A percentile compares a stretch with the other conserved stretches of the same genome.
These are phyloP conservation scores for Panicum virgatum DNA, from an alignment of 202 grass and related monocot genomes.

Conservation along the genomic window DNA sequence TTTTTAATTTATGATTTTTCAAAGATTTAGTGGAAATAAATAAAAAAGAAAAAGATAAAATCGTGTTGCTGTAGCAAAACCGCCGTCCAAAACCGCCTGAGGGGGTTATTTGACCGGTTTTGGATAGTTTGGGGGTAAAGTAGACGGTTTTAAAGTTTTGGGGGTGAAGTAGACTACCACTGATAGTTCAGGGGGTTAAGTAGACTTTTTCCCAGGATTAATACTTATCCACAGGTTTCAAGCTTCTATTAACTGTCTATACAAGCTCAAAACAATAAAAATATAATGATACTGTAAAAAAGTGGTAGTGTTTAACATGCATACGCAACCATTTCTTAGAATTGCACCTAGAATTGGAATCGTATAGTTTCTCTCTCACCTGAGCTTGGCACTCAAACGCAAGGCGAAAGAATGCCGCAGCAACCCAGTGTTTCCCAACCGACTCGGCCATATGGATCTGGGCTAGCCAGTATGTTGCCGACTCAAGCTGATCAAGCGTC, in stretches of 20 bases:
- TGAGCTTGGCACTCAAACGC: conserved; percentile 80
- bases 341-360: conserved; percentile 2
- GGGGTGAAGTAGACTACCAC: too few species aligned
- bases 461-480: conserved; percentile 63
- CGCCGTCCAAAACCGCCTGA: too few species aligned
- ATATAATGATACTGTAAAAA: not conserved
- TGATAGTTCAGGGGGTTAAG: too few species aligned
- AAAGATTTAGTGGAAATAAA: too few species aligned
- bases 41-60: too few species aligned
- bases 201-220: too few species aligned
- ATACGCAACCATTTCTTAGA: not conserved
- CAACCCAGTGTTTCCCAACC: conserved; percentile 69
- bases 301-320: not conserved
- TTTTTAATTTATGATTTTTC: too few species aligned
- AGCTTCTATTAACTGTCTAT: not conserved
- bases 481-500: conserved; percentile 53
- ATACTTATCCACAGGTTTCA: not conserved
- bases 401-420: conserved; percentile 67
- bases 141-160: too few species aligned
- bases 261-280: not conserved
- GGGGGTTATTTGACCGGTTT: too few species aligned
- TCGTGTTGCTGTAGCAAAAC: too few species aligned
- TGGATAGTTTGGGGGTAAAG: too few species aligned
- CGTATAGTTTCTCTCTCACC: conserved; percentile 41
- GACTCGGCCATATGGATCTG: conserved; percentile 72